Percentiles rank a stretch among this genome's conserved stretches.
phyloP scores from a whole-genome alignment of 148 eudicot species.

The Talinum fruticosum region DNA sequence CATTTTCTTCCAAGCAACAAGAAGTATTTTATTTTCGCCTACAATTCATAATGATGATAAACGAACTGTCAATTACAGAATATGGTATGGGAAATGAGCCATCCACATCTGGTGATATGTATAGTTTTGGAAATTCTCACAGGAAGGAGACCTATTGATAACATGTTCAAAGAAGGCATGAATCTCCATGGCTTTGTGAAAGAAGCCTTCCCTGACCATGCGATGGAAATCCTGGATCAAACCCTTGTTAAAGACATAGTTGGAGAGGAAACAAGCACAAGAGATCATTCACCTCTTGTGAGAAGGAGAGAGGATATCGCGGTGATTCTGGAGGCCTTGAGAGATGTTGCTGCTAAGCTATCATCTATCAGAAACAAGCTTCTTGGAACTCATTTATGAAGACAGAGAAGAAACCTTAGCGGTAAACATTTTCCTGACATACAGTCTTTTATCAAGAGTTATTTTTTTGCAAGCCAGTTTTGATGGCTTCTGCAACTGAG shows the following conservation, averaged over 20 bases:
- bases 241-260: conserved; percentile 5
- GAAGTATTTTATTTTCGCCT: too few relatives aligned
- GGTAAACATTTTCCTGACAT: conserved; percentile 3
- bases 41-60: not conserved
- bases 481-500: too few relatives aligned
- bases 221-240: conserved; percentile 20
- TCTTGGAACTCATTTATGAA: not conserved
- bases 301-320: not conserved
- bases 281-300: not conserved
- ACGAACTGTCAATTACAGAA: conserved; percentile 6
- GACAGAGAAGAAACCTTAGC: not conserved
- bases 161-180: conserved; percentile 17
- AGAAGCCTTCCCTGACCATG: conserved; percentile 4
- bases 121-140: conserved; percentile 32
- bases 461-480: too few relatives aligned
- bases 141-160: conserved; percentile 24
- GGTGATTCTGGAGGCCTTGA: not conserved
- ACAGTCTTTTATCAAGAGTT: too few relatives aligned
- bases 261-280: not conserved
- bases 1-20: too few relatives aligned
- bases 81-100: conserved; percentile 28
- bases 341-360: conserved; percentile 10
- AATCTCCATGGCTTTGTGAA: conserved; percentile 17
- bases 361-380: conserved; percentile 13
- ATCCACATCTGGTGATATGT: conserved; percentile 25